Percentiles rank a stretch among this genome's conserved stretches.
Evolutionary conservation across 2,329 filamentous ascomycete genomes (phyloP).

Genomic region (Verticillium albo-atrum): DNA sequence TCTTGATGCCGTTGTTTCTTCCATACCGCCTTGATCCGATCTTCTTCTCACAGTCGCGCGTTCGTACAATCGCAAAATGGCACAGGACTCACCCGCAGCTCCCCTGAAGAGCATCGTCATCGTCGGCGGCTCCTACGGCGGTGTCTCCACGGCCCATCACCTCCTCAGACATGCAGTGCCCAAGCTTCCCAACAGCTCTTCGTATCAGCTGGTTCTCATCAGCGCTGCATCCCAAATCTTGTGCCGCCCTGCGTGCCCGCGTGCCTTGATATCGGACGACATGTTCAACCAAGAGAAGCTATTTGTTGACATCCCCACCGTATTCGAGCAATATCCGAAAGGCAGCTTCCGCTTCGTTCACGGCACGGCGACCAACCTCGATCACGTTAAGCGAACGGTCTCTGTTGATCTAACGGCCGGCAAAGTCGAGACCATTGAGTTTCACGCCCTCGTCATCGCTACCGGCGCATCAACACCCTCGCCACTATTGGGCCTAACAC

Average conservation of each 20-base stretch:
- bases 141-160: conserved; percentile 47
- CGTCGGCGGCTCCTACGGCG: conserved; percentile 49
- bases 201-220: conserved; percentile 37
- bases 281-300: conserved; percentile 39
- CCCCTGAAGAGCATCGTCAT: conserved; percentile 38
- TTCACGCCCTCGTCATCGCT: conserved; percentile 42
- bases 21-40: no score
- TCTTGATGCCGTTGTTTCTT: no score
- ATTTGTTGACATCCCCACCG: conserved; percentile 31
- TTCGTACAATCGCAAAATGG: not conserved
- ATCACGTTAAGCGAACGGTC: conserved; percentile 27
- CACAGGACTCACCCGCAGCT: not conserved
- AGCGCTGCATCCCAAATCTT: conserved; percentile 34
- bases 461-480: conserved; percentile 42
- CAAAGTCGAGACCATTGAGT: conserved; percentile 13
- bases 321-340: conserved; percentile 33
- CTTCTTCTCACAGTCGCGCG: not conserved
- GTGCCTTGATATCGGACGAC: conserved; percentile 39
- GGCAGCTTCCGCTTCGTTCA: conserved; percentile 35
- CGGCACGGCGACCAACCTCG: conserved; percentile 29
- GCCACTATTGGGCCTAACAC: conserved; percentile 34
- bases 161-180: conserved; percentile 47
- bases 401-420: conserved; percentile 14
- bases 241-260: conserved; percentile 38
- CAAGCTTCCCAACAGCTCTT: conserved; percentile 23